Evolutionary conservation across 129 eudicot genomes (phyloP), one percentile per base, ranked within the genome.

Genomic region (Pittosporum tobira): DNA sequence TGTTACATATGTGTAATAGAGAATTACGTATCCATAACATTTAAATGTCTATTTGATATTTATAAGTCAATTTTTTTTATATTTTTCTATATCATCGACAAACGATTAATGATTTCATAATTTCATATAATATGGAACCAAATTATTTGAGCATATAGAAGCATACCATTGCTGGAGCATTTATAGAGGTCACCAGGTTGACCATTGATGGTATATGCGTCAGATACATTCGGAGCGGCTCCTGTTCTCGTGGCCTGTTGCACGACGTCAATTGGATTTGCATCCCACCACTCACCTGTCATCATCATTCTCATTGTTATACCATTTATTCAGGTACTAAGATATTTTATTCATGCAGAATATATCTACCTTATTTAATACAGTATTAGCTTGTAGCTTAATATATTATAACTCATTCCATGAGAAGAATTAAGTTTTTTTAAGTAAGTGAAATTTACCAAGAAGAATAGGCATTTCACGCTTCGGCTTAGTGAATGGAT

Each of bases 201-300:
- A 19, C 81, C 81, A 19, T 75, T 75, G n/a, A 74, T 74, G 51
- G 80, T 75, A 22, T 69, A 75, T 29, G 80, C 80, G 44, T 75
- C 68, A 44, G 80, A 75, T 29, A 70, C 63, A 53, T 75, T 75
- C 3, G 81, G 81, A 70, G 76, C 73, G 43, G 69, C 69, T 14
- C 81, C 81, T 6, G 81, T 64, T 15, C 62, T 53, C 5, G 18
- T 15, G 2, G 76, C 76, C 37, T 65, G 69, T 61, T 36, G 42
- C 0, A 57, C 51, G 13, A 75, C 69, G 26, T 24, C 44, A 24
- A 64, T 27, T 8, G 64, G 59, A 61, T 75, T 66, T 29, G 76
- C 51, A 36, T 75, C 38, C 81, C 81, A 75, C 81, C 81, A 75
- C 61, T 75, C 76, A 21, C 76, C 81, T 75, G 64, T 49, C 36